Percentiles rank a stretch among this genome's conserved stretches.
These are phyloP conservation scores for Sclerotinia minor DNA, from an alignment of 2,329 filamentous ascomycete species.

Conservation along the genomic window DNA sequence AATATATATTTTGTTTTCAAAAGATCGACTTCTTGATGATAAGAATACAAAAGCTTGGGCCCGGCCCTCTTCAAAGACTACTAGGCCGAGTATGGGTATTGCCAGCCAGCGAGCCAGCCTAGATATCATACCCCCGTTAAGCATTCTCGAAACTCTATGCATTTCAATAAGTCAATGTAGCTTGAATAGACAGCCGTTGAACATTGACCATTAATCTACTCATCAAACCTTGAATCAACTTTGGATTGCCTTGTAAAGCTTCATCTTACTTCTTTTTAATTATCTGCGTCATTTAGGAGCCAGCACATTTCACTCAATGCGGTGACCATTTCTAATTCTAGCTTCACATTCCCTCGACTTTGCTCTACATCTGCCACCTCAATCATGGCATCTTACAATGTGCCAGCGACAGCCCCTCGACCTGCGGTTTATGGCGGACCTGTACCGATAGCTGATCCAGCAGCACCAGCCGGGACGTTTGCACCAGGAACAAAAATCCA, in stretches of 20 bases:
- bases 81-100: conserved; percentile 3
- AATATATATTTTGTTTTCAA: no score
- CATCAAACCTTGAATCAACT: conserved; percentile 10
- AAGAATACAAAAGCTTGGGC: no score
- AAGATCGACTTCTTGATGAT: no score
- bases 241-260: neutral
- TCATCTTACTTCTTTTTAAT: conserved; percentile 11
- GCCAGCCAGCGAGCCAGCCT: conserved; percentile 24
- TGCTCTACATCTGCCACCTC: conserved; percentile 28
- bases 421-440: conserved; percentile 49
- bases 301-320: conserved; percentile 36
- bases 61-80: no score
- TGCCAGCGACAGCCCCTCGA: conserved; percentile 45
- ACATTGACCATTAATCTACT: conserved; percentile 16
- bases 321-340: conserved; percentile 33
- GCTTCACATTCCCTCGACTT: conserved; percentile 28
- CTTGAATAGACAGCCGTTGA: conserved; percentile 12
- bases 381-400: conserved; percentile 48
- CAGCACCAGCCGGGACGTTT: conserved; percentile 80
- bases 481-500: conserved; percentile 93
- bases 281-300: neutral
- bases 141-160: conserved; percentile 15
- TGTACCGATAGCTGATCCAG: conserved; percentile 45
- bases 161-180: conserved; percentile 6
- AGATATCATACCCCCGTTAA: conserved; percentile 21